Conservation (phyloP, 306 rosid species). For the Parietaria judaica region DNA sequence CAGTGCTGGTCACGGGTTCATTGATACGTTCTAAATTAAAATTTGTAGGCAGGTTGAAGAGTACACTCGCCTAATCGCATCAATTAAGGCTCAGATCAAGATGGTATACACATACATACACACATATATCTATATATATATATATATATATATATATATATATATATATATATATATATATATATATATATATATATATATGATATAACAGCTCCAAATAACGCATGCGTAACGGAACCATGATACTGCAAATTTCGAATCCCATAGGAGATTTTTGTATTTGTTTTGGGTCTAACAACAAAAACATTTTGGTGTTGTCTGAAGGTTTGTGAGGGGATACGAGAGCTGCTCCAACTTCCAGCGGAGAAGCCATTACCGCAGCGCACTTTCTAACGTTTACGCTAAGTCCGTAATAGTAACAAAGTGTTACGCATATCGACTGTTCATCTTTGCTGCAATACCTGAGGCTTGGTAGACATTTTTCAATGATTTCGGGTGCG, state of each 20-base stretch:
- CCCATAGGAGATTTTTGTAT: not conserved
- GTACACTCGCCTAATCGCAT: conserved; percentile 65
- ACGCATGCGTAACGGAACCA: no score
- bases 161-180: no score
- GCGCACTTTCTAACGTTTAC: conserved; percentile 31
- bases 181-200: no score
- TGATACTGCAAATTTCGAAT: no score
- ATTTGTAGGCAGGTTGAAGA: conserved; percentile 74
- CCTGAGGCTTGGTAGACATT: not conserved
- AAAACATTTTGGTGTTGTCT: conserved; percentile 11
- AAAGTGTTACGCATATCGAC: not conserved
- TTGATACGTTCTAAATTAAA: conserved; percentile 13
- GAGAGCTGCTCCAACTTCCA: conserved; percentile 70
- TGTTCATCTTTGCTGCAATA: not conserved
- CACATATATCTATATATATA: no score
- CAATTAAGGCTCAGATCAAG: conserved; percentile 87
- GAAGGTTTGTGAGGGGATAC: conserved; percentile 84
- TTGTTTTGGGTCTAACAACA: not conserved
- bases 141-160: no score
- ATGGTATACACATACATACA: conserved; percentile 45
- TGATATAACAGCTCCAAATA: no score
- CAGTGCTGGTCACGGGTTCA: not conserved
- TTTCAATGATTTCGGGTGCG: not conserved
- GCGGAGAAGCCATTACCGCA: conserved; percentile 53
- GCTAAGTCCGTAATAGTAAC: no score